phyloP scores from a whole-genome alignment of 805 yeast species.

The Yamadazyma paraphyllophila region DNA sequence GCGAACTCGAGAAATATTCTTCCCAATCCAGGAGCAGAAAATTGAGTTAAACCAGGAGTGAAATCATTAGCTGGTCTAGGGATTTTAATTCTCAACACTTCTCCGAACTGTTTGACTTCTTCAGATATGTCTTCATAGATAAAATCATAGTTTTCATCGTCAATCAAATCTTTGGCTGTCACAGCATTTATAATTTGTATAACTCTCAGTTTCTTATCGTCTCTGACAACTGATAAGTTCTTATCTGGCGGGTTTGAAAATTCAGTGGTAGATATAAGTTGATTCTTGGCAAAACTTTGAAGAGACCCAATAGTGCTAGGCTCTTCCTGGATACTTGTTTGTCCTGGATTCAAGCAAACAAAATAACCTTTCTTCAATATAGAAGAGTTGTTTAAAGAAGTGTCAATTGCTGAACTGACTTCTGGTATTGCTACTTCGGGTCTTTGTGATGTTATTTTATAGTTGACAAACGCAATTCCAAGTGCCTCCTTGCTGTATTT shows the following conservation, averaged over 20 bases:
- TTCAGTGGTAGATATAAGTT: constrained; percentile 2
- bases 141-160: constrained; percentile 46
- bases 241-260: not conserved
- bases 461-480: constrained; percentile 60
- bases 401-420: constrained; percentile 9
- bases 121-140: constrained; percentile 50
- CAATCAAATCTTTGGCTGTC: constrained; percentile 60
- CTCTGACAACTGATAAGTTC: constrained; percentile 19
- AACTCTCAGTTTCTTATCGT: constrained; percentile 48
- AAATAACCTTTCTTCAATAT: constrained; percentile 1
- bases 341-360: constrained; percentile 28
- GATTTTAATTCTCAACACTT: constrained; percentile 52
- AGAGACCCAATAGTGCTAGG: constrained; percentile 37
- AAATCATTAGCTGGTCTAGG: constrained; percentile 59
- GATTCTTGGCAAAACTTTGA: constrained; percentile 33
- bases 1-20: constrained; percentile 68
- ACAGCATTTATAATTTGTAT: constrained; percentile 66
- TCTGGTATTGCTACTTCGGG: constrained; percentile 8
- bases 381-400: not conserved
- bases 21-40: constrained; percentile 60
- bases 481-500: constrained; percentile 48
- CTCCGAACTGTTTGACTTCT: constrained; percentile 52
- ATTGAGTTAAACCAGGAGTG: constrained; percentile 39
- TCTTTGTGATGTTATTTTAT: constrained; percentile 18
- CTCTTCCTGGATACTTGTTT: constrained; percentile 37